Base-by-base conservation (phyloP, 257 asterid genomes). In the Jasminum sambac region DNA sequence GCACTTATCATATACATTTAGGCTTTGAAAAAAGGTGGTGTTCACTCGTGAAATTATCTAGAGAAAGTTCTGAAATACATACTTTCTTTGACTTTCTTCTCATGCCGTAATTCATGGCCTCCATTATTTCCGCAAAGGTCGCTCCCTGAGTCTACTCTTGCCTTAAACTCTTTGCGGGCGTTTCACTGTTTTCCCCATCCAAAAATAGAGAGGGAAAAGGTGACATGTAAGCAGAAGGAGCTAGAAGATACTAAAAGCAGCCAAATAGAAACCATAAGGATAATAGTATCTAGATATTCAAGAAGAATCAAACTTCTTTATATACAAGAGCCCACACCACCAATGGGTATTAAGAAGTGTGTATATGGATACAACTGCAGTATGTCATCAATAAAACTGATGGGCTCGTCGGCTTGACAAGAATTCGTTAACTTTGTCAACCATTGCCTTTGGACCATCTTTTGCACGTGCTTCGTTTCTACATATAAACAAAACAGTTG, bases 51-150 rank as follows among this genome's bases (percentile, higher is more conserved):
- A 44, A 16, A 63, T 34, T 23, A 50, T 10, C 42, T 64, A 44
- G 17, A 23, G 64, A 19, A 42, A 58, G 41, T 8, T 59, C 16
- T 1, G 16, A 23, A 14, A 55, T 55, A 19, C 72, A 55, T 65
- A 91, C 98, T 96, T 84, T 90, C 83, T 70, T 86, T 34, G 91
- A 89, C 82, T 76, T 88, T 81, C 72, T 88, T 81, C 86, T 74
- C 77, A 58, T 73, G 65, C 95, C 88, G 50, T 65, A 86, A 76
- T 78, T 87, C 92, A 92, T 85, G 70, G 82, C 80, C 80, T 89
- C 98, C 92, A 88, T 75, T 57, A 92, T 76, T 74, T 92, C 96
- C 34, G 86, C 90, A 39, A 83, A 79, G 40, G 74, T 84, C 11
- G 89, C 95, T 75, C 87, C 91, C 67, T 71, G 66, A 68, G 38